Evolutionary conservation across 345 rosid species (phyloP).

Genomic region (Viola odorata): DNA sequence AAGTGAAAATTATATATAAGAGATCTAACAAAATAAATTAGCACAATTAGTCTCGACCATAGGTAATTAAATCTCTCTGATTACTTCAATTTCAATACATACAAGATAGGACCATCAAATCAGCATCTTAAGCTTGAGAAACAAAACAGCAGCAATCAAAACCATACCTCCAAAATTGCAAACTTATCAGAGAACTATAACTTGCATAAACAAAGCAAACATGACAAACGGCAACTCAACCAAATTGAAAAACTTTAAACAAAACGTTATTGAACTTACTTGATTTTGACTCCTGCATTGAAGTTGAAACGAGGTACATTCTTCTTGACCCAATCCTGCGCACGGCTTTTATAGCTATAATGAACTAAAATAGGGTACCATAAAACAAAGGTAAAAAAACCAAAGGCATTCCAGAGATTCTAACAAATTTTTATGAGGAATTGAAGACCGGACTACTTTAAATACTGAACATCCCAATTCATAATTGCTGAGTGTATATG

Average conservation of each 20-base stretch:
- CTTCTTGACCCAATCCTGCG: constrained; percentile 60
- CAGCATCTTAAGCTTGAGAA: background rate
- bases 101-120: background rate
- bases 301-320: constrained; percentile 65
- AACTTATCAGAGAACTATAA: background rate
- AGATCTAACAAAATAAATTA: too few species aligned
- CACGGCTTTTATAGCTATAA: too few species aligned
- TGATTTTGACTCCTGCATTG: constrained; percentile 63
- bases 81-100: background rate
- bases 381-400: too few species aligned
- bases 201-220: background rate
- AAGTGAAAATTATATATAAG: too few species aligned
- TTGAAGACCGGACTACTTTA: too few species aligned
- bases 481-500: too few species aligned
- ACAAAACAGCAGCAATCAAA: background rate
- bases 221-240: background rate
- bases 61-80: background rate
- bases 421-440: background rate
- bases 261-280: constrained; percentile 29
- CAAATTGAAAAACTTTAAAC: background rate
- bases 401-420: background rate
- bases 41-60: too few species aligned
- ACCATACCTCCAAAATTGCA: background rate
- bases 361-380: too few species aligned
- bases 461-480: too few species aligned